Conservation (phyloP, 306 rosid species). For the Comarum palustre region DNA sequence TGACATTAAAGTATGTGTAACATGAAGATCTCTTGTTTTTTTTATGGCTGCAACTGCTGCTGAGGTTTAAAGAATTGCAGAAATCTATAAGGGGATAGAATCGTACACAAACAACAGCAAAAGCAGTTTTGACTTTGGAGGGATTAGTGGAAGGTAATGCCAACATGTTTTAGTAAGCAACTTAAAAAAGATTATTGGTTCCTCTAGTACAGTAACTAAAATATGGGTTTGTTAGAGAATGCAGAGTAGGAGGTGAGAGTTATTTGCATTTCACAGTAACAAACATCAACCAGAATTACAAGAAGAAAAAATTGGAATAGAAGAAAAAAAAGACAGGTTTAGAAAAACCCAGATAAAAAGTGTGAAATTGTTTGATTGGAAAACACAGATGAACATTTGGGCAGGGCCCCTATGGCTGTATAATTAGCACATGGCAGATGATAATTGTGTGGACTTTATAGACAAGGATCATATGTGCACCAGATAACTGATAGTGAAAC, state of each 20-base stretch:
- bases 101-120: constrained; percentile 13
- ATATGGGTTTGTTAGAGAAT: background rate
- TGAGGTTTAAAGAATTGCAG: background rate
- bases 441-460: constrained; percentile 6
- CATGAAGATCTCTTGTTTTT: background rate
- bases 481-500: background rate
- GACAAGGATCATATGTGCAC: background rate
- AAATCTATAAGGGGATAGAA: background rate
- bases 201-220: background rate
- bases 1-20: background rate
- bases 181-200: background rate
- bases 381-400: background rate
- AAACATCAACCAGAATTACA: background rate
- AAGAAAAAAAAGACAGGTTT: background rate
- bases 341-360: background rate
- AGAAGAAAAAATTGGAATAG: background rate
- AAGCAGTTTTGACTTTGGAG: constrained; percentile 19
- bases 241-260: too few species aligned
- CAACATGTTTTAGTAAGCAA: constrained; percentile 7
- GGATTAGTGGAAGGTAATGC: constrained; percentile 2
- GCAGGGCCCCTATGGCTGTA: background rate
- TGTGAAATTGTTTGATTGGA: background rate
- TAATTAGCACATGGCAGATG: constrained; percentile 12
- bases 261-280: background rate
- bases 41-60: constrained; percentile 11